Conservation (phyloP, 164 flowering plant species). For the Macadamia integrifolia region DNA sequence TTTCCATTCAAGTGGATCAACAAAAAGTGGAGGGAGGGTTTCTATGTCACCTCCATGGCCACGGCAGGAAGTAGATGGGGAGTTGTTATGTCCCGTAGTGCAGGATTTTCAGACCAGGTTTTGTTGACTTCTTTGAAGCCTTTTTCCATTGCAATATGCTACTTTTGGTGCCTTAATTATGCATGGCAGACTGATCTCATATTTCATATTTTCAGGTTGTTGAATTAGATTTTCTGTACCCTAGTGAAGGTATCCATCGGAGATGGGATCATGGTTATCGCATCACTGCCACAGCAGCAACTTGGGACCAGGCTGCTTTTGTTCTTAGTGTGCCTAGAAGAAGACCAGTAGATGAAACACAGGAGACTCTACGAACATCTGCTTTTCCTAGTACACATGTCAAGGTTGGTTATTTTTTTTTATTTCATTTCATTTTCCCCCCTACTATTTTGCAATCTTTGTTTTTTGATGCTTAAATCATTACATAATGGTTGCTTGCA, state of each 20-base stretch:
- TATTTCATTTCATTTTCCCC: not conserved
- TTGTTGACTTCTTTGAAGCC: not conserved
- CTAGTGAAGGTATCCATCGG: conserved; percentile 86
- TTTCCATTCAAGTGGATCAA: conserved; percentile 96
- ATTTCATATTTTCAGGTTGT: conserved; percentile 45
- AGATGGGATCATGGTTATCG: conserved; percentile 94
- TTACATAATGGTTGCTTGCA: conserved; percentile 24
- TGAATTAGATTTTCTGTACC: conserved; percentile 82
- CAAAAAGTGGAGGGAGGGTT: conserved; percentile 92
- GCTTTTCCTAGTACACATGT: conserved; percentile 85
- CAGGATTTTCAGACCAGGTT: conserved; percentile 83
- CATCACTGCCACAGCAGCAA: conserved; percentile 84
- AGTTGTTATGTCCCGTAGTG: conserved; percentile 87
- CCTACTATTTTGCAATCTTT: not conserved
- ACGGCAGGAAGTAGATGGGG: conserved; percentile 90
- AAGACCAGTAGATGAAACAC: conserved; percentile 69
- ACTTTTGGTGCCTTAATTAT: not conserved
- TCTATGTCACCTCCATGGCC: conserved; percentile 85
- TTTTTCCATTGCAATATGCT: not conserved
- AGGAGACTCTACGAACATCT: conserved; percentile 84
- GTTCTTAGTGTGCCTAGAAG: conserved; percentile 81
- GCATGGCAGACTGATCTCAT: not conserved
- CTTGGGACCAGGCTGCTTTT: conserved; percentile 85
- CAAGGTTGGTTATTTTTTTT: conserved; percentile 39
- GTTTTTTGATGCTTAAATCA: not conserved